A percentile compares a stretch with the other conserved stretches of the same genome.
These are phyloP conservation scores for Apiospora koreana DNA, from an alignment of 2,329 filamentous ascomycete species.

Conservation along the genomic window DNA sequence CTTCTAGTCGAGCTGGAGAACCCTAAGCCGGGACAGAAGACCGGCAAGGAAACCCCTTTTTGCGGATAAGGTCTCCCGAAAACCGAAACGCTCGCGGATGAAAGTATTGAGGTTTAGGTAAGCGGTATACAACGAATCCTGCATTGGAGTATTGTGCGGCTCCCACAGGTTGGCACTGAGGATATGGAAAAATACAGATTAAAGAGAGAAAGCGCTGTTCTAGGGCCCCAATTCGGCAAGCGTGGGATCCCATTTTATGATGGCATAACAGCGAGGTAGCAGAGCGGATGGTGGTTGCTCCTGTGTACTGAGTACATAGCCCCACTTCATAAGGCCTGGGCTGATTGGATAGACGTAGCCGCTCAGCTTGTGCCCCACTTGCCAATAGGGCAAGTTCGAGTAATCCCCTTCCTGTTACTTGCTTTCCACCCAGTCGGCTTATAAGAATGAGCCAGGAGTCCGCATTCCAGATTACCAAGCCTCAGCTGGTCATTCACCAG, in stretches of 20 bases:
- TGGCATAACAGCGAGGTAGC: neutral
- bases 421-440: neutral
- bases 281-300: neutral
- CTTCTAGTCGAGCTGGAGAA: no score
- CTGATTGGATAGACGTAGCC: neutral
- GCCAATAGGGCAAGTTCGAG: neutral
- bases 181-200: no score
- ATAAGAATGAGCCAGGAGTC: neutral
- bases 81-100: no score
- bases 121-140: no score
- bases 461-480: neutral
- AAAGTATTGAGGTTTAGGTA: no score
- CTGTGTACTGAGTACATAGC: neutral
- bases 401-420: slow-evolving; percentile 7
- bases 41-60: no score
- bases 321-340: neutral
- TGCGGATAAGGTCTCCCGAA: no score
- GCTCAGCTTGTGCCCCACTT: neutral
- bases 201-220: slow-evolving; percentile 10
- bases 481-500: neutral
- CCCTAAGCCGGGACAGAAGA: no score
- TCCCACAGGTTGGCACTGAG: no score
- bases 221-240: neutral
- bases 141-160: no score
- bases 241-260: neutral